Conservation (phyloP, 257 asterid species). For the Petunia secreta region DNA sequence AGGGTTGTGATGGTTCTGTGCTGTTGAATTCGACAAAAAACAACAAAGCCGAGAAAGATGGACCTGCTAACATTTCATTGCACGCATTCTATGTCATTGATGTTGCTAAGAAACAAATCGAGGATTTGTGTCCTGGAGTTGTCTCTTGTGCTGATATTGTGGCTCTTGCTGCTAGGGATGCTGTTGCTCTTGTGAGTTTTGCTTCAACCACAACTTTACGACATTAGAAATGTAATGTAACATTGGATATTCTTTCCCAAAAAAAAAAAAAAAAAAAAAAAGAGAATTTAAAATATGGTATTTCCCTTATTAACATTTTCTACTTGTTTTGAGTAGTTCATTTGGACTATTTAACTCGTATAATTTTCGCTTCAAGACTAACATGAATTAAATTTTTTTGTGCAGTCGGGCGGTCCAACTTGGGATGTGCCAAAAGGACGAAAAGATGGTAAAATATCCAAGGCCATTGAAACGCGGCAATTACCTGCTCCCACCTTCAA, state of each 20-base stretch:
- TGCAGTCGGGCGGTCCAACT: slow-evolving; percentile 70
- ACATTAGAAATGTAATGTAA: too few relatives aligned
- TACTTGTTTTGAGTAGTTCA: too few relatives aligned
- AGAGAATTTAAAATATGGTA: too few relatives aligned
- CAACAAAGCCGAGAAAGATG: slow-evolving; percentile 69
- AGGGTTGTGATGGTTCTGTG: slow-evolving; percentile 92
- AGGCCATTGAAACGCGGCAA: slow-evolving; percentile 57
- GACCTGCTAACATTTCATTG: slow-evolving; percentile 71
- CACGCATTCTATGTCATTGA: slow-evolving; percentile 85
- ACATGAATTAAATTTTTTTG: neutral
- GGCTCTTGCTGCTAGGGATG: slow-evolving; percentile 83
- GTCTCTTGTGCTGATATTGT: slow-evolving; percentile 82
- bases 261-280: too few relatives aligned
- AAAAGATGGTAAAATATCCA: slow-evolving; percentile 72
- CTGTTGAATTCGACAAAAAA: slow-evolving; percentile 56
- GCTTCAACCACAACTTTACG: neutral
- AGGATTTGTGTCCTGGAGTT: slow-evolving; percentile 70
- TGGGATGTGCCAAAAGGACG: slow-evolving; percentile 81
- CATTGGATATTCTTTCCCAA: too few relatives aligned
- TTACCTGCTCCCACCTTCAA: slow-evolving; percentile 78
- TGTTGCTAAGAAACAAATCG: slow-evolving; percentile 60
- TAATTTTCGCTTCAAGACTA: too few relatives aligned
- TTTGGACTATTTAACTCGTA: too few relatives aligned
- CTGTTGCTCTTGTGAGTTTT: slow-evolving; percentile 63
- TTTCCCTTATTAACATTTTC: too few relatives aligned